Percentiles rank a stretch among this genome's conserved stretches.
Evolutionary conservation across 495 filamentous ascomycete genomes (phyloP).

Genomic region (Penicilliopsis zonata): DNA sequence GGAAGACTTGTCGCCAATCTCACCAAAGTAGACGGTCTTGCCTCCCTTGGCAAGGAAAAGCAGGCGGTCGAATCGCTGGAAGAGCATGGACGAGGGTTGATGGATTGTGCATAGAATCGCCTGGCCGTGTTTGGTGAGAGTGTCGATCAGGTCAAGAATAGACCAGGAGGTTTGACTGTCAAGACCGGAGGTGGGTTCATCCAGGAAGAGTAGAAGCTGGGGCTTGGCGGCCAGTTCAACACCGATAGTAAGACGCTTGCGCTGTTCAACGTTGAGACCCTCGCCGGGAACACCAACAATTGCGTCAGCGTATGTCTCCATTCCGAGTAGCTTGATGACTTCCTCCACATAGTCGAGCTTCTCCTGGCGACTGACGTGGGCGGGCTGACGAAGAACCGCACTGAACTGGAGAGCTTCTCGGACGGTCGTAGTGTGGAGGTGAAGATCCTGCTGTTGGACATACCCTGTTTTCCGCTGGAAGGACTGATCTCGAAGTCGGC

Average conservation of each 20-base stretch:
- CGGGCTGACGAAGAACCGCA: slow-evolving; percentile 75
- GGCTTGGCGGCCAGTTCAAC: slow-evolving; percentile 88
- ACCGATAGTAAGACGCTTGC: slow-evolving; percentile 81
- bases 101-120: slow-evolving; percentile 95
- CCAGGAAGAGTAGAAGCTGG: slow-evolving; percentile 72
- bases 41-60: slow-evolving; percentile 76
- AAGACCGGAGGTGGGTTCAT: slow-evolving; percentile 83
- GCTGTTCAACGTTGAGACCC: slow-evolving; percentile 82
- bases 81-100: slow-evolving; percentile 88
- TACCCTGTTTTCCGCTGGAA: slow-evolving; percentile 94
- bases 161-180: slow-evolving; percentile 89
- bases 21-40: slow-evolving; percentile 81
- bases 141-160: slow-evolving; percentile 73
- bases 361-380: slow-evolving; percentile 53
- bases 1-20: slow-evolving; percentile 69
- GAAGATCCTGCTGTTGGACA: slow-evolving; percentile 92
- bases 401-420: slow-evolving; percentile 75
- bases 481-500: slow-evolving; percentile 49
- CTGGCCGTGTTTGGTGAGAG: slow-evolving; percentile 77
- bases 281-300: slow-evolving; percentile 33
- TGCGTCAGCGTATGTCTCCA: slow-evolving; percentile 44
- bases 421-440: slow-evolving; percentile 75
- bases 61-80: slow-evolving; percentile 87
- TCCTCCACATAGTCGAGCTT: slow-evolving; percentile 86
- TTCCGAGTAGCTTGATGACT: slow-evolving; percentile 85